These are phyloP conservation scores for Yamadazyma mexicana DNA, from an alignment of 1,139 yeast species.

Conservation along the genomic window DNA sequence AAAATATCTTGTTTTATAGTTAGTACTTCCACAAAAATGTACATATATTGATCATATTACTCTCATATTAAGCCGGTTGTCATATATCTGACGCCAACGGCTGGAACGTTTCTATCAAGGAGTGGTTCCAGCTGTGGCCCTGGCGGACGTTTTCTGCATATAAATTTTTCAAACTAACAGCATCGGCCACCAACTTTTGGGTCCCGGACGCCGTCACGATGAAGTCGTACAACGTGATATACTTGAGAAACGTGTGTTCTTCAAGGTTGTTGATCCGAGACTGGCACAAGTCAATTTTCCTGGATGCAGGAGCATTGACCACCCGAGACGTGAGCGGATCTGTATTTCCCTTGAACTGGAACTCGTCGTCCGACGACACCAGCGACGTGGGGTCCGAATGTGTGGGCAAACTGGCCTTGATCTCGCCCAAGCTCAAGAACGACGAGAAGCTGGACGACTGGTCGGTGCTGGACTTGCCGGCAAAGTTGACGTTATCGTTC, in stretches of 20 bases:
- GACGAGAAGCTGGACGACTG: slow-evolving; percentile 25
- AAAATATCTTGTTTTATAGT: slow-evolving; percentile 17
- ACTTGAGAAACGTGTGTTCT: slow-evolving; percentile 29
- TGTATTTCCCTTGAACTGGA: slow-evolving; percentile 1
- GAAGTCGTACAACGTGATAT: slow-evolving; percentile 31
- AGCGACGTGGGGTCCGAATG: slow-evolving; percentile 14
- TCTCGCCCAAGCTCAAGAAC: slow-evolving; percentile 29
- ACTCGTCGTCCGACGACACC: slow-evolving; percentile 26
- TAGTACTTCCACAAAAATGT: background rate
- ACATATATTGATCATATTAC: slow-evolving; percentile 2
- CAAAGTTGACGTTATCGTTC: slow-evolving; percentile 24
- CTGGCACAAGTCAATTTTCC: background rate
- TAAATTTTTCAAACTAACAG: slow-evolving; percentile 20
- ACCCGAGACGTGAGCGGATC: slow-evolving; percentile 5
- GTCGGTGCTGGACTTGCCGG: background rate
- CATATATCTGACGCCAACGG: background rate
- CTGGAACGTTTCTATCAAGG: slow-evolving; percentile 9
- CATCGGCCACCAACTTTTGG: slow-evolving; percentile 19
- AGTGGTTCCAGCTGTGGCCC: slow-evolving; percentile 13
- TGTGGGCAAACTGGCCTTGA: slow-evolving; percentile 14
- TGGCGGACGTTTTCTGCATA: slow-evolving; percentile 15
- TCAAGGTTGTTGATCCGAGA: slow-evolving; percentile 4
- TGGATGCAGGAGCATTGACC: background rate
- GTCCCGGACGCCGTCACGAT: slow-evolving; percentile 17
- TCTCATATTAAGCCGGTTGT: background rate